These are phyloP conservation scores for Pleurotus citrinopileatus DNA, from an alignment of 768 basidiomycete genomes.

Conservation along the genomic window DNA sequence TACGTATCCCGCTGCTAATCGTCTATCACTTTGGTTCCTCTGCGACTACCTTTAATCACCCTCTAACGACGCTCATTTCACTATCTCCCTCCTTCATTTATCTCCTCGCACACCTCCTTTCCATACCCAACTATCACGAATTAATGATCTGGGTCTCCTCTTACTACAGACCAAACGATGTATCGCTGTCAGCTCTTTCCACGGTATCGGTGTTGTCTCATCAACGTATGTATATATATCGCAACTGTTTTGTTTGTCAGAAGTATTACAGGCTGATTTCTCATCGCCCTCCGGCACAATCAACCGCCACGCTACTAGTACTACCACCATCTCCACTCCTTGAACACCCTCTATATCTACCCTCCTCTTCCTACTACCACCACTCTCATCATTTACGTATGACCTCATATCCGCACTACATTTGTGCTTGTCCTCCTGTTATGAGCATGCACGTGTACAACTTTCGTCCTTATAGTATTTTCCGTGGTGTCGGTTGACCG, in stretches of 20 bases:
- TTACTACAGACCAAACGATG: not conserved
- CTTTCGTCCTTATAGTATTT: no score
- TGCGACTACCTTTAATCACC: not conserved
- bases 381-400: no score
- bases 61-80: not conserved
- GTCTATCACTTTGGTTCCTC: not conserved
- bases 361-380: no score
- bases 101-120: not conserved
- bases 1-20: constrained; percentile 25
- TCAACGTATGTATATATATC: not conserved
- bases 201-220: not conserved
- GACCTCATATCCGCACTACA: no score
- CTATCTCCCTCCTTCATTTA: not conserved
- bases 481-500: no score
- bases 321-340: no score
- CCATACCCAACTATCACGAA: not conserved
- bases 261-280: no score
- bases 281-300: no score
- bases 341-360: no score
- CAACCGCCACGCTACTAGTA: no score
- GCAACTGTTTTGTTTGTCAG: not conserved
- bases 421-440: no score
- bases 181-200: not conserved
- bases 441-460: no score
- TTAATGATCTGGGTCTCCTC: not conserved